Evolutionary conservation across 148 eudicot species (phyloP).

Genomic region (Heliamphora exappendiculata): DNA sequence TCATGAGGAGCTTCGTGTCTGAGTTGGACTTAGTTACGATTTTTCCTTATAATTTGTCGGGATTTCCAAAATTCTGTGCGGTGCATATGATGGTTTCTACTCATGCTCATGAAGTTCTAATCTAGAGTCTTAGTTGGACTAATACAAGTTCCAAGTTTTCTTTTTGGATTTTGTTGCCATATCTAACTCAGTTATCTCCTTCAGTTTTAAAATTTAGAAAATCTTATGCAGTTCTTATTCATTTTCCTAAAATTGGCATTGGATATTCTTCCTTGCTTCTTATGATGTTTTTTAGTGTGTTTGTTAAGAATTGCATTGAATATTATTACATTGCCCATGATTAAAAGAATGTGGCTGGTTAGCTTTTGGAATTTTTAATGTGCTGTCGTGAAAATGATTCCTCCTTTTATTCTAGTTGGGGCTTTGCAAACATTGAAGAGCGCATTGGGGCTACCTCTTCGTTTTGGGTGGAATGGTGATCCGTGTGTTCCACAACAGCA

Average conservation of each 20-base stretch:
- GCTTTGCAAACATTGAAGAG: slow-evolving; percentile 67
- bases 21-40: background rate
- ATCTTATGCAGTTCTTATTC: background rate
- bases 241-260: background rate
- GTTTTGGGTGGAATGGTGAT: slow-evolving; percentile 99
- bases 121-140: background rate
- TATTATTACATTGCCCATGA: slow-evolving; percentile 4
- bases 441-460: slow-evolving; percentile 82
- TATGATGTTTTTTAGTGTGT: too few relatives aligned
- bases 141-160: background rate
- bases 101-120: background rate
- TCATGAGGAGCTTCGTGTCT: background rate
- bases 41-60: background rate
- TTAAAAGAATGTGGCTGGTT: background rate
- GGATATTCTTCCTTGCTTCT: background rate
- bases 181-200: background rate
- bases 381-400: background rate
- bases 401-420: slow-evolving; percentile 40
- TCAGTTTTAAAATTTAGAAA: background rate
- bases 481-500: slow-evolving; percentile 98
- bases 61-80: background rate
- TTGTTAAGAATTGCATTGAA: background rate
- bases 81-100: background rate
- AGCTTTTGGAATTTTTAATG: background rate
- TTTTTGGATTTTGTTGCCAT: background rate